A percentile compares a stretch with the other conserved stretches of the same genome.
phyloP scores from a whole-genome alignment of 495 filamentous ascomycete genomes.

The Cenococcum geophilum region DNA sequence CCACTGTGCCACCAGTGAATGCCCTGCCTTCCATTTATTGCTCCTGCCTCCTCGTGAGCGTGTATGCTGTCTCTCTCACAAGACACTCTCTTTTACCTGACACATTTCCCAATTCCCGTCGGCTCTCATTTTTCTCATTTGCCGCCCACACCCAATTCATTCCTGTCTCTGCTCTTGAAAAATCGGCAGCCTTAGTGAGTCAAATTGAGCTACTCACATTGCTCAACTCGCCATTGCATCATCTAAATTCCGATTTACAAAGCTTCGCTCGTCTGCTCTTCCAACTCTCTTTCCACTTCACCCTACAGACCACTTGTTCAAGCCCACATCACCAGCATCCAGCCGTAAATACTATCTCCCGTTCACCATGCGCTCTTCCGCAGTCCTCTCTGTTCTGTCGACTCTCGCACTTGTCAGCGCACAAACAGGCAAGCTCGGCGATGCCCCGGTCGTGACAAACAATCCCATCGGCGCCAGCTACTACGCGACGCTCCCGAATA shows the following conservation, averaged over 20 bases:
- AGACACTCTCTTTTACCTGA: background rate
- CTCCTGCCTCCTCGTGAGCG: background rate
- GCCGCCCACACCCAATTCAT: background rate
- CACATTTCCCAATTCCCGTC: background rate
- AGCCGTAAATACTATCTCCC: slow-evolving; percentile 14
- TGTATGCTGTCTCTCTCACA: background rate
- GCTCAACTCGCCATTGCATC: background rate
- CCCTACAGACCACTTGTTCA: background rate
- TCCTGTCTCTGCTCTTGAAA: background rate
- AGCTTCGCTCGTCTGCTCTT: background rate
- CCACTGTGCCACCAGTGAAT: background rate
- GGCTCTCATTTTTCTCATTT: background rate
- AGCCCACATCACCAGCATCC: background rate
- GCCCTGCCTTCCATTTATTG: background rate
- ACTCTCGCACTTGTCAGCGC: slow-evolving; percentile 42
- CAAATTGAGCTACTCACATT: background rate
- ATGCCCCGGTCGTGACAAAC: slow-evolving; percentile 47
- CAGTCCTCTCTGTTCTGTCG: slow-evolving; percentile 41
- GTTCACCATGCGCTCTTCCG: slow-evolving; percentile 39
- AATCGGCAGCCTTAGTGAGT: background rate
- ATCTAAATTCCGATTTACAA: background rate
- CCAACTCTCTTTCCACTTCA: background rate
- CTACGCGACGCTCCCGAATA: slow-evolving; percentile 53
- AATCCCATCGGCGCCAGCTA: slow-evolving; percentile 58
- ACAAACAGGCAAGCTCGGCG: slow-evolving; percentile 40